Percentiles rank a stretch among this genome's conserved stretches.
Evolutionary conservation across 192 early-diverging fungal species (phyloP).

Genomic region (Geranomyces michiganensis): DNA sequence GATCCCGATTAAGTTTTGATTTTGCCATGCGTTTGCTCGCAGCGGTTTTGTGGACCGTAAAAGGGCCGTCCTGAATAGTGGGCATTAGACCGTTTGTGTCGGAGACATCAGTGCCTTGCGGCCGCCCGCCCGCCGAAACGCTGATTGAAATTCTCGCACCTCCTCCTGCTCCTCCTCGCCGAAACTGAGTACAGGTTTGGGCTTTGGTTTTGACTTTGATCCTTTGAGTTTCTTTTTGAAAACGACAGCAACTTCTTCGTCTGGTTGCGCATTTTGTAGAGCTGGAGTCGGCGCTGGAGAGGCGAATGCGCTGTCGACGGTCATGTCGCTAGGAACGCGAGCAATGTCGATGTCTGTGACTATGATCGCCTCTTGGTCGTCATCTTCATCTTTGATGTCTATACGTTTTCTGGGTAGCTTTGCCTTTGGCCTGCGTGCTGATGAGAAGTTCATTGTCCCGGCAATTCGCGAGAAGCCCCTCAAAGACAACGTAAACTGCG

Average conservation of each 20-base stretch:
- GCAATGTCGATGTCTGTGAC: not conserved
- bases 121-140: not conserved
- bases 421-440: slow-evolving; percentile 30
- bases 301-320: not conserved
- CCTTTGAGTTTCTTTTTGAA: not conserved
- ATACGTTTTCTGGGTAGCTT: slow-evolving; percentile 26
- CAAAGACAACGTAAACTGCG: too few relatives aligned
- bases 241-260: not conserved
- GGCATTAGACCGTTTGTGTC: not conserved
- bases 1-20: slow-evolving; percentile 38
- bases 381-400: slow-evolving; percentile 18
- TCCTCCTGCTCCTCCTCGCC: slow-evolving; percentile 33
- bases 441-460: slow-evolving; percentile 33
- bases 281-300: not conserved
- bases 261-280: not conserved
- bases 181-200: slow-evolving; percentile 28
- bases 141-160: not conserved
- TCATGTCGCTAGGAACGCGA: not conserved
- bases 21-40: slow-evolving; percentile 39
- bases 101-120: not conserved
- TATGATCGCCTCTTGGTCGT: not conserved
- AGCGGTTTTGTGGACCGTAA: slow-evolving; percentile 35
- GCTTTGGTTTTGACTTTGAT: not conserved
- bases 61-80: slow-evolving; percentile 3
- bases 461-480: too few relatives aligned